Evolutionary conservation across 2,329 filamentous ascomycete genomes (phyloP).

Genomic region (Colletotrichum sp.): DNA sequence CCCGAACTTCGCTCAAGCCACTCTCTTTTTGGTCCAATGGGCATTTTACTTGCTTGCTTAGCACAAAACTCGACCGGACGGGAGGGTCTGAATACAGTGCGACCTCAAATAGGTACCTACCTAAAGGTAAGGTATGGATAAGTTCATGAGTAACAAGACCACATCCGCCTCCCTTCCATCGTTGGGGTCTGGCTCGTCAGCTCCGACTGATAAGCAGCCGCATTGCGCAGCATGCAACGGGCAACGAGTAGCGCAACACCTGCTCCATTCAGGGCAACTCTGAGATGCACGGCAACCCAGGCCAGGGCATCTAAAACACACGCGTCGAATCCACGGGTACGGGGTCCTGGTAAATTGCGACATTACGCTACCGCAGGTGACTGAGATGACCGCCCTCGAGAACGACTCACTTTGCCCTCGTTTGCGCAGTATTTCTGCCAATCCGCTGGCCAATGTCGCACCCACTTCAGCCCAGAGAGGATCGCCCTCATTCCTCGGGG

Average conservation of each 20-base stretch:
- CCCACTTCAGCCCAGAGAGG: constrained; percentile 17
- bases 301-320: not conserved
- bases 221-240: not conserved
- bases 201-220: not conserved
- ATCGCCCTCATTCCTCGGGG: constrained; percentile 7
- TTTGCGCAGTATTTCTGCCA: constrained; percentile 6
- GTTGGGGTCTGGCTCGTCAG: not conserved
- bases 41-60: not conserved
- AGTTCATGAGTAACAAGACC: not conserved
- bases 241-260: not conserved
- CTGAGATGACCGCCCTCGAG: not conserved
- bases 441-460: not conserved
- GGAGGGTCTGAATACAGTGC: constrained; percentile 6
- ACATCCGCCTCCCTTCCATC: not conserved
- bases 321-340: not conserved
- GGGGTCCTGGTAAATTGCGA: not conserved
- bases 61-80: not conserved
- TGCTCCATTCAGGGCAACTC: not conserved
- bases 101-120: not conserved
- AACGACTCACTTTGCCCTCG: not conserved
- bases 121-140: not conserved
- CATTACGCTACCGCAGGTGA: constrained; percentile 13
- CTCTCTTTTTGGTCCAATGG: not conserved
- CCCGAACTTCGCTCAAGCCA: not conserved
- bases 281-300: not conserved